phyloP scores from a whole-genome alignment of 495 filamentous ascomycete species.

The Mycothermus thermophilus region DNA sequence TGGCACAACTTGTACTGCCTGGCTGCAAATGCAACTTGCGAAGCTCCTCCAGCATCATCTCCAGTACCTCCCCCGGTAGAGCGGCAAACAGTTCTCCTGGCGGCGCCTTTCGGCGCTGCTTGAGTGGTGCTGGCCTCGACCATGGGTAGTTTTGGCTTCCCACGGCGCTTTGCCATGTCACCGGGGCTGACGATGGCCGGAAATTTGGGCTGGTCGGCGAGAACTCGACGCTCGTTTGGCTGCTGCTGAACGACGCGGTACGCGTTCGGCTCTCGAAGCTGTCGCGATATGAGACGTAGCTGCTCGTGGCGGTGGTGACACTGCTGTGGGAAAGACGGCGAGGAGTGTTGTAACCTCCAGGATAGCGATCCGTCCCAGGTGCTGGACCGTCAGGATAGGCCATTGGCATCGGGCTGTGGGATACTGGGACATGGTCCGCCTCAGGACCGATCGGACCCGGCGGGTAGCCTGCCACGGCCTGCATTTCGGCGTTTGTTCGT shows the following conservation, averaged over 20 bases:
- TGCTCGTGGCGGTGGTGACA: constrained; percentile 12
- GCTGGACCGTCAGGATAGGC: constrained; percentile 4
- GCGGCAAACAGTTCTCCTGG: constrained; percentile 38
- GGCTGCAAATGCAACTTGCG: constrained; percentile 31
- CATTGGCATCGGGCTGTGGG: constrained; percentile 8
- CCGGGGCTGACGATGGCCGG: neutral
- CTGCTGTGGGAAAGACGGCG: constrained; percentile 17
- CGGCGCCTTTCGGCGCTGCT: constrained; percentile 21
- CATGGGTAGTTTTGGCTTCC: constrained; percentile 14
- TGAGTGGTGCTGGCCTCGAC: constrained; percentile 24
- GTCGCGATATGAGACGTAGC: constrained; percentile 12
- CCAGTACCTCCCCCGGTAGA: constrained; percentile 44
- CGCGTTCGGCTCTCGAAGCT: constrained; percentile 16
- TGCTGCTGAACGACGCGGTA: constrained; percentile 17
- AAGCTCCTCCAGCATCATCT: constrained; percentile 37
- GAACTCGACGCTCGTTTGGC: constrained; percentile 30
- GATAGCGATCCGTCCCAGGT: constrained; percentile 5
- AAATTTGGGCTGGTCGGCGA: constrained; percentile 8
- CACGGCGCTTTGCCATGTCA: constrained; percentile 6
- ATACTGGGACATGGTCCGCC: constrained; percentile 4
- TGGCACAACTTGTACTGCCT: constrained; percentile 44
- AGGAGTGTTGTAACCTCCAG: constrained; percentile 6
- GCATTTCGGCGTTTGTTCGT: constrained; percentile 11
- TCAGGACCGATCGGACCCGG: neutral
- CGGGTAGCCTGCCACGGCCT: constrained; percentile 5